Base-by-base conservation (phyloP, 2,329 filamentous ascomycete species). In the Alternaria sp. region DNA sequence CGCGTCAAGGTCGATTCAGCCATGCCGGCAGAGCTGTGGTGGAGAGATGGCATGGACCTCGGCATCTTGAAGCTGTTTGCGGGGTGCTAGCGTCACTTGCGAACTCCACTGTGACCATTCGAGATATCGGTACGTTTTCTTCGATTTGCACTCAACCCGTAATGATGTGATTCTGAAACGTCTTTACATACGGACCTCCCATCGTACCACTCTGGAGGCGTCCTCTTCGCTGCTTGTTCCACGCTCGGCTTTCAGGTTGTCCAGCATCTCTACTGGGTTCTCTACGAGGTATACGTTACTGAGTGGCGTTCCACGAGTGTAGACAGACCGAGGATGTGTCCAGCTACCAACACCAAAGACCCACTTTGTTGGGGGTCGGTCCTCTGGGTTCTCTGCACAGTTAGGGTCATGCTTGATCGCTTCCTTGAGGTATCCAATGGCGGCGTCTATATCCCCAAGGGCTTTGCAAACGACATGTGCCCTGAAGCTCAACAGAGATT, bases 11-110 rank as follows among this genome's bases (percentile, higher is more conserved):
- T 61, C 55, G 46, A 23, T 58, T 15, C 28, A 56, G 44, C 58
- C 63, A 66, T 73, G 68, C 49, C 53, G 49, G 56, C 50, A 61
- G 64, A 63, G 57, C 51, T 61, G n/a, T 51, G 46, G 60, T 55
- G 58, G 61, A 64, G 63, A 63, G 65, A n/a, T 67, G 46, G 43
- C 57, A 50, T 51, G 61, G 61, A 69, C 71, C 71, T 71, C 69
- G 70, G 70, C 64, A 68, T 26, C 28, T 56, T 44, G 12, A 18
- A 25, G 20, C 10, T n/a, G 23, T n/a, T 59, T 62, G 60, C 55
- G 55, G 60, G 47, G 60, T 58, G 37, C 37, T 54, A 62, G 60
- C 55, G 60, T 23, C 23, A 43, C 20, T n/a, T 50, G 15, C 49
- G 26, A 10, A 37, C 49, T 23, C 28, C 12, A 37, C 49, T 10